phyloP scores from a whole-genome alignment of 345 rosid genomes.

The Durio zibethinus region DNA sequence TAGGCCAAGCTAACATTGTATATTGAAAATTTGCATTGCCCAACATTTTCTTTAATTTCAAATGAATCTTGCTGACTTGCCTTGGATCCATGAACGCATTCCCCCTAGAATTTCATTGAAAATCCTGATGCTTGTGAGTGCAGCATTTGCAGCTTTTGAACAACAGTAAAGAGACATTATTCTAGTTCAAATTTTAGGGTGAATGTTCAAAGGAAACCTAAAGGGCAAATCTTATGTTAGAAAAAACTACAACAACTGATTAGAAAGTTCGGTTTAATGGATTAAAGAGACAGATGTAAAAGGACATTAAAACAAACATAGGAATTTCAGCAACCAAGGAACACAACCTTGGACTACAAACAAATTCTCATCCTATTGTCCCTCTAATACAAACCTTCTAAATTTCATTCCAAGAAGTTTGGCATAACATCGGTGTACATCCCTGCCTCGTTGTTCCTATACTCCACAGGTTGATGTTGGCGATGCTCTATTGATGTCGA shows the following conservation, averaged over 20 bases:
- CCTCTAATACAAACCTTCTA: neutral
- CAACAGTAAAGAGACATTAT: neutral
- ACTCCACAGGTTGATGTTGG: slow-evolving; percentile 43
- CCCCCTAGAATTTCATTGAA: too few species aligned
- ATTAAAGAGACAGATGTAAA: slow-evolving; percentile 17
- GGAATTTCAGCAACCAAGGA: slow-evolving; percentile 16
- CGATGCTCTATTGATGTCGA: slow-evolving; percentile 61
- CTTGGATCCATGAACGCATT: neutral
- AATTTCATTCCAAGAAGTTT: slow-evolving; percentile 66
- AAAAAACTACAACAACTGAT: slow-evolving; percentile 28
- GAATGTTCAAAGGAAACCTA: neutral
- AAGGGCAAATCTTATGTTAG: slow-evolving; percentile 13
- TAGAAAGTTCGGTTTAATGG: slow-evolving; percentile 13
- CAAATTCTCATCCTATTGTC: slow-evolving; percentile 15
- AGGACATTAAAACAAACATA: slow-evolving; percentile 19
- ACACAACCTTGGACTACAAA: slow-evolving; percentile 22
- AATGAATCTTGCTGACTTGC: neutral
- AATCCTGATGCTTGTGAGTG: neutral
- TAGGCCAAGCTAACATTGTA: neutral
- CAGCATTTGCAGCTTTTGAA: too few species aligned
- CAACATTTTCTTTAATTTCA: neutral
- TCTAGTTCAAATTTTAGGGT: neutral
- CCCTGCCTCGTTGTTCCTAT: slow-evolving; percentile 51
- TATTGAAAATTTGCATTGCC: neutral
- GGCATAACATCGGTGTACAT: slow-evolving; percentile 75